These are phyloP conservation scores for Plasmodium falciparum DNA, from an alignment of 169 alveolate species.

Conservation along the genomic window DNA sequence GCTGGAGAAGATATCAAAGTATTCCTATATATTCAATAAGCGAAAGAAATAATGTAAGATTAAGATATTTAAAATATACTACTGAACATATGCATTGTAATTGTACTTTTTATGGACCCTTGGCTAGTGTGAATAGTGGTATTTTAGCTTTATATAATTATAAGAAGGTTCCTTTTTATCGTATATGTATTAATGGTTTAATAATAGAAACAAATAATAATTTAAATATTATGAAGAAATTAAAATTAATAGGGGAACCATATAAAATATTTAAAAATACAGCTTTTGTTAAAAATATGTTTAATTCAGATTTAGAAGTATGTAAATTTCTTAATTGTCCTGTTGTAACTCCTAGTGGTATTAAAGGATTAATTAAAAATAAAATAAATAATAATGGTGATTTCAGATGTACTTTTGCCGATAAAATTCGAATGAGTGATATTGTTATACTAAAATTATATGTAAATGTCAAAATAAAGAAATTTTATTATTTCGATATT, in stretches of 20 bases:
- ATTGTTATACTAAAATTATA: constrained; percentile 96
- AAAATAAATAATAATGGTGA: constrained; percentile 95
- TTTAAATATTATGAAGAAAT: constrained; percentile 93
- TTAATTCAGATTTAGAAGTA: constrained; percentile 98
- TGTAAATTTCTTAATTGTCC: constrained; percentile 97
- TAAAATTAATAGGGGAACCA: constrained; percentile 98
- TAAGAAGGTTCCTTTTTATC: constrained; percentile 91
- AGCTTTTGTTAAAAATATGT: constrained; percentile 98
- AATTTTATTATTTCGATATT: constrained; percentile 92
- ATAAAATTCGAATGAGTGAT: constrained; percentile 97
- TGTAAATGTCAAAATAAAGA: constrained; percentile 92
- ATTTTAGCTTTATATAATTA: constrained; percentile 88
- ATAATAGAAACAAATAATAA: constrained; percentile 93
- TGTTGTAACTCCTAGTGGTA: constrained; percentile 98
- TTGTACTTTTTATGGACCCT: constrained; percentile 97
- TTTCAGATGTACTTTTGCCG: constrained; percentile 99
- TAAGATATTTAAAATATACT: constrained; percentile 92
- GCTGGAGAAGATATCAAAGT: constrained; percentile 99
- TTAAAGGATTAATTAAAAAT: constrained; percentile 98
- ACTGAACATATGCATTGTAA: constrained; percentile 98
- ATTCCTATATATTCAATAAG: constrained; percentile 96
- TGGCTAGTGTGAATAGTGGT: constrained; percentile 93
- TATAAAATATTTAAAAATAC: constrained; percentile 97
- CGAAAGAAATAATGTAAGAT: constrained; percentile 93
- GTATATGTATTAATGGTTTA: constrained; percentile 97